Conservation (phyloP, 1,284 basidiomycete genomes). For the Pseudozyma sp. region DNA sequence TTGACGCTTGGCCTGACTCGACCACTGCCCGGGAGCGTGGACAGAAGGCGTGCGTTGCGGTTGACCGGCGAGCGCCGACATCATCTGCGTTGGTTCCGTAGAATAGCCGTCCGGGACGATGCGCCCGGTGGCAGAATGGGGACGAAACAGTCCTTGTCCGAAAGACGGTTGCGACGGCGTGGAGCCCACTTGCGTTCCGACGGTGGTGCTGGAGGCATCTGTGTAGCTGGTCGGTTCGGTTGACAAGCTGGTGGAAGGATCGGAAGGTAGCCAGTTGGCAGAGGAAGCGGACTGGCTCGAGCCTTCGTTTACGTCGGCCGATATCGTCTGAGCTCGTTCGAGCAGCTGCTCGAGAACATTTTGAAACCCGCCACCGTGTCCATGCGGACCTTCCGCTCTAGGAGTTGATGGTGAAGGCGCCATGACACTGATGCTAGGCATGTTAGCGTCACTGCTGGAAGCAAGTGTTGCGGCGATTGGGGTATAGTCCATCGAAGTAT, state of each 20-base stretch:
- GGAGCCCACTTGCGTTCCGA: conserved; percentile 9
- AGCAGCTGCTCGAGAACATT: conserved; percentile 43
- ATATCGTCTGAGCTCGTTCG: conserved; percentile 19
- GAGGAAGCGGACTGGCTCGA: conserved; percentile 10
- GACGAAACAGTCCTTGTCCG: conserved; percentile 20
- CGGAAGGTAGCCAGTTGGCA: conserved; percentile 19
- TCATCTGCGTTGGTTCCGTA: conserved; percentile 28
- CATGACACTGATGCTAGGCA: conserved; percentile 55
- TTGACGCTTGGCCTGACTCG: conserved; percentile 54
- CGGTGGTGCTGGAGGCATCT: conserved; percentile 7
- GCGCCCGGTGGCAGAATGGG: conserved; percentile 29
- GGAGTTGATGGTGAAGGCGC: conserved; percentile 50
- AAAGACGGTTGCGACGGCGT: conserved; percentile 4
- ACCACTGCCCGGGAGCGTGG: conserved; percentile 45
- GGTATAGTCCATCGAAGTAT: conserved; percentile 38
- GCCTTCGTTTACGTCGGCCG: neutral
- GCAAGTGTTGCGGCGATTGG: conserved; percentile 17
- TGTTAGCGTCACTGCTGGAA: conserved; percentile 12
- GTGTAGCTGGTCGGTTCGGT: conserved; percentile 39
- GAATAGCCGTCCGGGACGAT: conserved; percentile 35
- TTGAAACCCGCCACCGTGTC: conserved; percentile 37
- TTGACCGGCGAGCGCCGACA: conserved; percentile 35
- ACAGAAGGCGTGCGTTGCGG: conserved; percentile 13
- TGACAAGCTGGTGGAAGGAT: conserved; percentile 7
- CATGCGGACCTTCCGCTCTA: conserved; percentile 19